Conservation (phyloP, 495 filamentous ascomycete genomes). For the Pseudomonodictys pantanalensis region DNA sequence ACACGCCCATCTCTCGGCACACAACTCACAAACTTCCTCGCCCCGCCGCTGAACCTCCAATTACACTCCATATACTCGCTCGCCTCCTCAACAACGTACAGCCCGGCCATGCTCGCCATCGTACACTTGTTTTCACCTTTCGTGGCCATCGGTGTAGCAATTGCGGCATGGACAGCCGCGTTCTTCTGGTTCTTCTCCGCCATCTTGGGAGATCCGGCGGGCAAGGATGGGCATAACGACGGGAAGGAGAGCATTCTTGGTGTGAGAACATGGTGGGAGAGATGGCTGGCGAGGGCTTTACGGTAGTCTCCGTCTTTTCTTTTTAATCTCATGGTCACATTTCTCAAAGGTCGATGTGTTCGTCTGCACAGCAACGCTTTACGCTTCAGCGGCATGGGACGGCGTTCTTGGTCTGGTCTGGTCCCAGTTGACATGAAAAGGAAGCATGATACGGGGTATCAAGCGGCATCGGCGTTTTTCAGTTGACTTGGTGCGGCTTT, state of each 20-base stretch:
- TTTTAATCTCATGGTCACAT: no score
- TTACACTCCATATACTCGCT: constrained; percentile 42
- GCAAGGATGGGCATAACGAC: constrained; percentile 61
- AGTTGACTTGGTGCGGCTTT: no score
- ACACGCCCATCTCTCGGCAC: constrained; percentile 30
- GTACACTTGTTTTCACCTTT: constrained; percentile 56
- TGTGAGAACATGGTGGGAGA: constrained; percentile 62
- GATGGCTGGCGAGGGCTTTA: constrained; percentile 46
- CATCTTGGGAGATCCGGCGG: constrained; percentile 61
- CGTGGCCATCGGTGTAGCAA: constrained; percentile 52
- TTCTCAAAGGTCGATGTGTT: no score
- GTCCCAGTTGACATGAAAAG: no score
- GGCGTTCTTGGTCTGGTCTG: constrained; percentile 2
- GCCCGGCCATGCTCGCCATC: constrained; percentile 44
- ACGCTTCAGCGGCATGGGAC: constrained; percentile 10
- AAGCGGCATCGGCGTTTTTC: no score
- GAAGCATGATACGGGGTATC: no score
- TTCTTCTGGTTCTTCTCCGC: constrained; percentile 63
- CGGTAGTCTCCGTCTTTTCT: constrained; percentile 5
- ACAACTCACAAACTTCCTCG: constrained; percentile 39
- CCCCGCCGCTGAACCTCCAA: constrained; percentile 40
- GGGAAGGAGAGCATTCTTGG: constrained; percentile 59
- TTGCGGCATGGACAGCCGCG: constrained; percentile 59
- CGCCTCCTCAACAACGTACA: constrained; percentile 33
- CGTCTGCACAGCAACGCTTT: no score